Conservation (phyloP, 805 yeast genomes). For the Lipomyces spencermartinsiae region DNA sequence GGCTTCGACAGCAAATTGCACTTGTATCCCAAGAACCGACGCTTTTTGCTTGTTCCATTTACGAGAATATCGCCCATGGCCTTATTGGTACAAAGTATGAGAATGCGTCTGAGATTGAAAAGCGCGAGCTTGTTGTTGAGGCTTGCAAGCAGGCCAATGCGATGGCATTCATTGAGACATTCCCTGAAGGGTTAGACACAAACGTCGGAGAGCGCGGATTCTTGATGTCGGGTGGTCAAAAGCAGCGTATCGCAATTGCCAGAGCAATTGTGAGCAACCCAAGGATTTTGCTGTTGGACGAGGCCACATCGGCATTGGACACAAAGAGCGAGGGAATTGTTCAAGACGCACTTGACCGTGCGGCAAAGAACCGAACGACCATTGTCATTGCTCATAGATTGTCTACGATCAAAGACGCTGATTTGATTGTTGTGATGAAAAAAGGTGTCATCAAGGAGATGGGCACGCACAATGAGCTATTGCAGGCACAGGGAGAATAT, state of each 20-base stretch:
- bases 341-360: conserved; percentile 55
- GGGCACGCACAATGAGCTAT: conserved; percentile 47
- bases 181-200: conserved; percentile 61
- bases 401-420: conserved; percentile 58
- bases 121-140: conserved; percentile 47
- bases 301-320: conserved; percentile 72
- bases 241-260: conserved; percentile 69
- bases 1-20: conserved; percentile 77
- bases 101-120: conserved; percentile 47
- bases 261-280: conserved; percentile 64
- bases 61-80: conserved; percentile 83
- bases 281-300: conserved; percentile 62
- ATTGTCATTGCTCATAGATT: conserved; percentile 61
- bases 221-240: conserved; percentile 72
- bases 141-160: conserved; percentile 63
- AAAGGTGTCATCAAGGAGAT: conserved; percentile 54
- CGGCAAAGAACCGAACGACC: conserved; percentile 50
- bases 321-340: conserved; percentile 66
- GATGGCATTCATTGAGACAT: conserved; percentile 53
- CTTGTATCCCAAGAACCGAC: conserved; percentile 98
- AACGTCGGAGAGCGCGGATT: conserved; percentile 61
- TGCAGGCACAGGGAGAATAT: conserved; percentile 40
- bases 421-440: conserved; percentile 53
- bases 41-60: conserved; percentile 81
- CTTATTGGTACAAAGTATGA: conserved; percentile 48